Evolutionary conservation across 2,329 filamentous ascomycete species (phyloP), one percentile per base, ranked within the genome.

Genomic region (Colletotrichum magnum): DNA sequence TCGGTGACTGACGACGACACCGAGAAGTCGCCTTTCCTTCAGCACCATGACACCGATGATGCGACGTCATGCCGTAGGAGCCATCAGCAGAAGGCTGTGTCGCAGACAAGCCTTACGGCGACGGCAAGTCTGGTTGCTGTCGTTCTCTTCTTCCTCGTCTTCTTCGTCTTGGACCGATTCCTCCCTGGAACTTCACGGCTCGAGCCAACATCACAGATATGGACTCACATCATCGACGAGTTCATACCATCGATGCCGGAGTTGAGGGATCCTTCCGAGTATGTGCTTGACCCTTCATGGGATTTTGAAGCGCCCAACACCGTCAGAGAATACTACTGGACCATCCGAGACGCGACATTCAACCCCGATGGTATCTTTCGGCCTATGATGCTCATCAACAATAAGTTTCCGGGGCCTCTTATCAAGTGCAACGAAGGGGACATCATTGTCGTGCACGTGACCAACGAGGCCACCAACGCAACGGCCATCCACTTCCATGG

Each of bases 401-500:
- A 90, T 43, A 84, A 92, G 75, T 94, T 93, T 79, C 93, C 93
- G 0, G 87, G 93, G 0, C 93, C 93, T 6, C 79, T 92, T 52
- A 88, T 96, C 53, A 88, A 93, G 72, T 89, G 90, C 71, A 93
- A 93, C 72, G 89, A 93, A 72, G 92, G 92, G 21, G 93, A 96
- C 73, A 89, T 86, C 1, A 78, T 96, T 9, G 78, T 93, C 4
- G 88, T 94, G 51, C 88, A 93, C 39, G 84, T 94, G 58, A 81
- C 88, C 72, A 95, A 95, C 73, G 84, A 87, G 24, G 88, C 92
- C 0, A 82, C 83, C 13, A 92, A 94, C 72, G 87, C 86, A 13
- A 92, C 91, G 9, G 88, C 86, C 45, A 83, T 95, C 5, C 93
- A 95, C 76, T 95, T 93, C 77, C 93, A 95, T 73, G 93, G 93